Conservation (phyloP, 2,329 filamentous ascomycete species). For the Thyridium curvatum region DNA sequence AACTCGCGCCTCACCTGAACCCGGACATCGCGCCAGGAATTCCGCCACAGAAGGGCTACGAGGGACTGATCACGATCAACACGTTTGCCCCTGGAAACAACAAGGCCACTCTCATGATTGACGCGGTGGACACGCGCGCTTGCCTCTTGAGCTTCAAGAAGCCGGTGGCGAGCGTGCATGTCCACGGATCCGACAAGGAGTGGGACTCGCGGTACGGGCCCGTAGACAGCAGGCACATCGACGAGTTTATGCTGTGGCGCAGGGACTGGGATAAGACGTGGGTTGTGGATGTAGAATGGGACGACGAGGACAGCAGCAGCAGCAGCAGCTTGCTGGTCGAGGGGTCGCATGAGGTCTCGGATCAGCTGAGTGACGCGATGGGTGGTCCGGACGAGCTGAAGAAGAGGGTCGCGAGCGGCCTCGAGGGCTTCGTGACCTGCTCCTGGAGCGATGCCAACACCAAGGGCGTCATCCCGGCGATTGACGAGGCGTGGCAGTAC, state of each 20-base stretch:
- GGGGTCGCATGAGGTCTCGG: no score
- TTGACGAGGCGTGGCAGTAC: constrained; percentile 73
- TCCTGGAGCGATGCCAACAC: constrained; percentile 83
- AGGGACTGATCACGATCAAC: constrained; percentile 61
- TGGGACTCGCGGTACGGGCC: constrained; percentile 51
- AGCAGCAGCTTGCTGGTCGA: constrained; percentile 4
- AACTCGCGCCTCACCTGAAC: constrained; percentile 57
- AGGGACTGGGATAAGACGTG: constrained; percentile 72
- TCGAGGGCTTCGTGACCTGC: constrained; percentile 67
- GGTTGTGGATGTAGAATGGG: constrained; percentile 69
- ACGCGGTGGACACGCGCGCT: constrained; percentile 68
- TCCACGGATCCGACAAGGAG: constrained; percentile 41
- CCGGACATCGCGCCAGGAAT: constrained; percentile 32
- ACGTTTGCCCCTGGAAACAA: constrained; percentile 27
- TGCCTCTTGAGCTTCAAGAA: constrained; percentile 69
- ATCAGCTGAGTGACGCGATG: no score
- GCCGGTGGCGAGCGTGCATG: constrained; percentile 58
- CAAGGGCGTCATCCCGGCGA: constrained; percentile 66
- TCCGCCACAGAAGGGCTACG: constrained; percentile 35
- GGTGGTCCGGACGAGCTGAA: constrained; percentile 18
- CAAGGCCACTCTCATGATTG: constrained; percentile 58
- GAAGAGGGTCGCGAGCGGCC: constrained; percentile 22
- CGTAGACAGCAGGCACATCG: constrained; percentile 27
- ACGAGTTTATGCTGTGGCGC: constrained; percentile 73
- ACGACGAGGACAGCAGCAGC: constrained; percentile 14